A percentile compares a stretch with the other conserved stretches of the same genome.
Evolutionary conservation across 768 basidiomycete genomes (phyloP).

Genomic region (Podaxis sp.): DNA sequence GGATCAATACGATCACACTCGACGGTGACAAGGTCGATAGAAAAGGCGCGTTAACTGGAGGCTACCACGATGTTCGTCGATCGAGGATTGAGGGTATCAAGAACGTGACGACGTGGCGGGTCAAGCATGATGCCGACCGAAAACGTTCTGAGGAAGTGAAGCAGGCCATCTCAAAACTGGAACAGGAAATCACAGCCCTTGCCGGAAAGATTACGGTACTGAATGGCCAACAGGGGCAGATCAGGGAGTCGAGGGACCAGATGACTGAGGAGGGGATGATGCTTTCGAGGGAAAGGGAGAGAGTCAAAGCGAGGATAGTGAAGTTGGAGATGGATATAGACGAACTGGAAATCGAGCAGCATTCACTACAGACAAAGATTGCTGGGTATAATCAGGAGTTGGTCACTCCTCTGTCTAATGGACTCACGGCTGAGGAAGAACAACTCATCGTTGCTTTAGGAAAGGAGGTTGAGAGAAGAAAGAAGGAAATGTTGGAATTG

Average conservation of each 20-base stretch:
- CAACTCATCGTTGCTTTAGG: slow-evolving; percentile 62
- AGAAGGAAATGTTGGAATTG: slow-evolving; percentile 69
- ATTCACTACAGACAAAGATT: slow-evolving; percentile 58
- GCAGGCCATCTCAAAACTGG: slow-evolving; percentile 61
- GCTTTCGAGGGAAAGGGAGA: slow-evolving; percentile 70
- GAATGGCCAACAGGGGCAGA: slow-evolving; percentile 68
- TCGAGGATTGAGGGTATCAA: slow-evolving; percentile 90
- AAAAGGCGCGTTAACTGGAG: slow-evolving; percentile 94
- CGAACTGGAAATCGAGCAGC: slow-evolving; percentile 73
- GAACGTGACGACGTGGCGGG: slow-evolving; percentile 71
- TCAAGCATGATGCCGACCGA: slow-evolving; percentile 66
- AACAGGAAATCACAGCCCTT: slow-evolving; percentile 82
- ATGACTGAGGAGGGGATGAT: slow-evolving; percentile 60
- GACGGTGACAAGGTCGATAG: slow-evolving; percentile 98
- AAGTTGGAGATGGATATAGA: slow-evolving; percentile 66
- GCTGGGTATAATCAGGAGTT: slow-evolving; percentile 70
- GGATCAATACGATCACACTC: slow-evolving; percentile 94
- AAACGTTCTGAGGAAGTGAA: slow-evolving; percentile 74
- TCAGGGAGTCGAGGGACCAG: slow-evolving; percentile 65
- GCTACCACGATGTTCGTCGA: slow-evolving; percentile 89
- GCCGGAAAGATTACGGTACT: slow-evolving; percentile 73
- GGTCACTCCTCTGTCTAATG: slow-evolving; percentile 69
- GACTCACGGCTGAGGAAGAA: slow-evolving; percentile 74
- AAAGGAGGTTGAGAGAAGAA: slow-evolving; percentile 73
- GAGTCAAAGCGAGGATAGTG: slow-evolving; percentile 55